Base-by-base conservation (phyloP, 495 filamentous ascomycete species). In the Parathielavia appendiculata region DNA sequence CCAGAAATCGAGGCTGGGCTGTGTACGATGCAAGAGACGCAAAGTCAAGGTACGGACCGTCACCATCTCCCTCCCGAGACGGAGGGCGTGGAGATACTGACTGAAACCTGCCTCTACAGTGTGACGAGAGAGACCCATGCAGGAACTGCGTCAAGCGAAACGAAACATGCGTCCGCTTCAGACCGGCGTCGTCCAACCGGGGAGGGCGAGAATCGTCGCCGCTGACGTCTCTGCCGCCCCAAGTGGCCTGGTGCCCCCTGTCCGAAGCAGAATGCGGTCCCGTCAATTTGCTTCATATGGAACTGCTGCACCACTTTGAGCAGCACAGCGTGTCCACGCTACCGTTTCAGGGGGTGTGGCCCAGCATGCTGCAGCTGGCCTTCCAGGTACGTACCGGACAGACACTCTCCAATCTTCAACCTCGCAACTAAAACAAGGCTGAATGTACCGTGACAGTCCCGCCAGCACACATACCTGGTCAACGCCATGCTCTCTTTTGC, bases 251-350 rank as follows among this genome's bases (percentile, higher is more conserved):
- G 55, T 26, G 16, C 2, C 44, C 22, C 19, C 39, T 54, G 16
- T 38, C 39, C 14, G 60, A 44, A 32, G 38, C 51, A n/a, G 64
- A 60, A 3, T 38, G 44, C 17, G 38, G 48, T 1, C 58, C 57
- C 32, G 48, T 67, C 54, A 69, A 69, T 34, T 45, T 69, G 9
- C 55, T 69, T 16, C 67, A 69, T 32, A 58, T 69, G 58, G 67
- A 69, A 34, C 48, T 69, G 14, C 60, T 69, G 47, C 63, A 67
- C 54, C 65, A 67, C 56, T 69, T 69, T 50, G 57, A 66, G 50
- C 58, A 43, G 16, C 41, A 57, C 20, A 67, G 59, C 43, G 50
- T 66, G 11, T 38, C 56, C 10, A 68, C 65, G 20, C 59, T 69
- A 34, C 47, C 60, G 47, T 69, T 67, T 44, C 40, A 57, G 52